Base-by-base conservation (phyloP, 2,329 filamentous ascomycete genomes). In the Aureobasidium sp. region DNA sequence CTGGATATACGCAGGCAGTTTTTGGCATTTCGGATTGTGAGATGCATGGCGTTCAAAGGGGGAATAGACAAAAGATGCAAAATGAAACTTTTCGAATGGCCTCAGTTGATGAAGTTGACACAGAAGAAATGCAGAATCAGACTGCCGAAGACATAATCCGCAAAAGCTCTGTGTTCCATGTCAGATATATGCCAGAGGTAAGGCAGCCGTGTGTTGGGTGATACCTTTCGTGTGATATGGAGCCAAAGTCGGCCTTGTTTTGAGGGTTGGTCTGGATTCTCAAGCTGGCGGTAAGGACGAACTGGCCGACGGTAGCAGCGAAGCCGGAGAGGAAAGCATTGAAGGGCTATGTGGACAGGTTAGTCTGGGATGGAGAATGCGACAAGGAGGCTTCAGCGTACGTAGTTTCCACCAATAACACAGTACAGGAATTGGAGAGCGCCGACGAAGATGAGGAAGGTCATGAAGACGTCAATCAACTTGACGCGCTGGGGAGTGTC, bases 311-410 rank as follows among this genome's bases (percentile, higher is more conserved):
- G 1, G 93, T 94, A 16, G 93, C 91, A 64, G 85, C 87, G 80
- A 99, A 99, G 51, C 94, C 95, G 36, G 92, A 90, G 36, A 99
- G 85, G 80, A 99, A 99, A 66, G 95, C 94, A 75, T 99, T 99
- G 82, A 99, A 99, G 10, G 94, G 94, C 93, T 97, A 71, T 51
- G 66, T n/a, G 50, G 68, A 37, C 62, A 64, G 66, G 29, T 51
- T 11, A 60, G 57, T 27, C 10, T 5, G 14, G 14, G 10, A 25
- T 41, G 2, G 30, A 16, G 29, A 14, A 54, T 53, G 54, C 54
- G 54, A 48, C 42, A 14, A 30, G 42, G 21, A 14, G 30, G 34
- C 32, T 30, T 57, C 37, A 51, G 84, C 91, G 65, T 83, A 99
- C 94, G 71, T 93, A 99, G 77, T 97, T 97, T 67, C 94, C 94